These are phyloP conservation scores for Coemansia sp. DNA, from an alignment of 192 early-diverging fungal species.

Conservation along the genomic window DNA sequence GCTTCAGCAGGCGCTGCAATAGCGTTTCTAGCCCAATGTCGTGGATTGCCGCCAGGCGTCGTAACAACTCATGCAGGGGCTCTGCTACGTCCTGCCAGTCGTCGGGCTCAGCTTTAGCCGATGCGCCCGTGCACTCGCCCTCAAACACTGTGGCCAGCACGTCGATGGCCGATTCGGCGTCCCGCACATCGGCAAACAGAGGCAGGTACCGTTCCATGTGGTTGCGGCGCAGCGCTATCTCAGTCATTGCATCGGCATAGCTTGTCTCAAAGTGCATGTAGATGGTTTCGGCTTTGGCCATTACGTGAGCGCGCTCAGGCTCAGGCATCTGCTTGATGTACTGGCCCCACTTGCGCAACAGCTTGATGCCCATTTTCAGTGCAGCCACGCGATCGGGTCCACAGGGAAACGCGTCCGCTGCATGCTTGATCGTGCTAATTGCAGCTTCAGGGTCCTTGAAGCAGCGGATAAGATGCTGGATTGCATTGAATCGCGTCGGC, in stretches of 20 bases:
- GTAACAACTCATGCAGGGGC: constrained; percentile 26
- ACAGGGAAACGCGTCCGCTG: constrained; percentile 59
- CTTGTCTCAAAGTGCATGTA: constrained; percentile 37
- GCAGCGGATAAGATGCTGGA: constrained; percentile 58
- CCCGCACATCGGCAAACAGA: constrained; percentile 23
- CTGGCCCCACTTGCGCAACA: constrained; percentile 49
- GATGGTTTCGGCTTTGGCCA: constrained; percentile 43
- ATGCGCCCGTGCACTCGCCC: constrained; percentile 8
- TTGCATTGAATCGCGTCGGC: constrained; percentile 47
- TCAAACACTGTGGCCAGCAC: constrained; percentile 40
- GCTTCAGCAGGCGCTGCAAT: constrained; percentile 25
- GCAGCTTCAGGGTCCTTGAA: constrained; percentile 56
- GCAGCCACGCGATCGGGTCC: constrained; percentile 64
- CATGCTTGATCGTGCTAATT: constrained; percentile 55
- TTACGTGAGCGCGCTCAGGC: constrained; percentile 22
- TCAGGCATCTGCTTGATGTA: constrained; percentile 45
- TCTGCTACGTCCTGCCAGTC: constrained; percentile 1
- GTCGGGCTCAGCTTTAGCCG: not conserved
- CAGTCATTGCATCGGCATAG: constrained; percentile 28
- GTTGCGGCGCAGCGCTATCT: constrained; percentile 26
- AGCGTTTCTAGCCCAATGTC: constrained; percentile 33
- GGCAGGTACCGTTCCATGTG: constrained; percentile 31
- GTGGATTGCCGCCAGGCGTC: constrained; percentile 32
- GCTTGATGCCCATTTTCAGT: constrained; percentile 57
- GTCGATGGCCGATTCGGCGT: constrained; percentile 8